Base-by-base conservation (phyloP, 768 basidiomycete genomes). In the Macrolepiota dolichaula region DNA sequence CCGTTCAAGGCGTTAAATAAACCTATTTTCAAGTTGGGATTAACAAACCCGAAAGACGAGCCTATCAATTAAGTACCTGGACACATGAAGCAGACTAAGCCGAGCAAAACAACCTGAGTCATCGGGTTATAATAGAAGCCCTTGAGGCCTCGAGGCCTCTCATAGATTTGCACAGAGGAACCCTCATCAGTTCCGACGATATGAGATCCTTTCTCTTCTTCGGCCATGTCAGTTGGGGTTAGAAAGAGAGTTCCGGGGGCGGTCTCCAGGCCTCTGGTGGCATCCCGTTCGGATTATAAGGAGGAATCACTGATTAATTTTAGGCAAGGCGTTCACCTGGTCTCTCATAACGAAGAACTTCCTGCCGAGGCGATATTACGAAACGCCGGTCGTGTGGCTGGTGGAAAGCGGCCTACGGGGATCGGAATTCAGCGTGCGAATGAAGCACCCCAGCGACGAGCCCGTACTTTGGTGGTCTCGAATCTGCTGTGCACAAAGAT, bases 1-100 rank as follows among this genome's bases (percentile, higher is more conserved):
- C 91, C 90, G 58, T 84, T 87, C 67, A 92, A 75, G 0, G 91
- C 85, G 66, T 92, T 93, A 73, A 89, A 92, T 61, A 91, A 79
- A 55, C 91, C 89, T 69, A 74, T 74, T 53, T 75, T 66, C 7
- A 12, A 40, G 9, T 44, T 13, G 44, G 17, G 37, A 3, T 37
- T 11, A 57, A 15, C 19, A 13, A 60, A 1, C 35, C 7, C 38
- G 19, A 22, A 44, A 32, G 32, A 37, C 55, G 55, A 27, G 40
- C 32, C 4, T 36, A 42, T 63, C 51, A 62, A 70, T 77, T 73
- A 62, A 70, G 77, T 73, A 73, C 79, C 80, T 63, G 79, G 80
- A 66, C 81, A 77, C 84, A 85, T 83, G 69, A 85, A 85, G 62
- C 88, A 89, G 51, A 91, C 84, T 51, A 91, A 78, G 44, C 88